Conservation (phyloP, 768 basidiomycete genomes). For the Candolleomyces aberdarensis region DNA sequence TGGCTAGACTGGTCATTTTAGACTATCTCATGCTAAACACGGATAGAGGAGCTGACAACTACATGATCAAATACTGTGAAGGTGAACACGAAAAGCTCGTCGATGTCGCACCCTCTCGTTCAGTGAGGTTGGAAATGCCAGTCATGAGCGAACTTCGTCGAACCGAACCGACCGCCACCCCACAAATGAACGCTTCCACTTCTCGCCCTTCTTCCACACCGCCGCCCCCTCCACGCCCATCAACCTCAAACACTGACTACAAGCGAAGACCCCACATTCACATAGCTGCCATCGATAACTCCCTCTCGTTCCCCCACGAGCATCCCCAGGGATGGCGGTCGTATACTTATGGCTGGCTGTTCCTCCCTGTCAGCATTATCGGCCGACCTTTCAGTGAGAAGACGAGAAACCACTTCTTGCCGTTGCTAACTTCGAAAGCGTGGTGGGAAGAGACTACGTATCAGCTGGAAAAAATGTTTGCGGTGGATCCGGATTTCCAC, state of each 20-base stretch:
- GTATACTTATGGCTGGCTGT: constrained; percentile 88
- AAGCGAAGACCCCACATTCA: constrained; percentile 77
- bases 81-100: constrained; percentile 78
- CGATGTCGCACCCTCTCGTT: constrained; percentile 74
- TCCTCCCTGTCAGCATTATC: constrained; percentile 80
- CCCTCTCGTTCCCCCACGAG: constrained; percentile 87
- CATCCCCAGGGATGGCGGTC: constrained; percentile 78
- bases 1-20: constrained; percentile 72
- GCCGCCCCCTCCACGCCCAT: constrained; percentile 32
- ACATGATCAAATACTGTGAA: constrained; percentile 91
- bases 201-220: constrained; percentile 29
- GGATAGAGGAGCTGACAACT: constrained; percentile 84
- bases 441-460: constrained; percentile 93
- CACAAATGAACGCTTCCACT: constrained; percentile 38
- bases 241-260: constrained; percentile 41
- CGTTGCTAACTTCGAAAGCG: constrained; percentile 72
- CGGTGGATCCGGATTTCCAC: constrained; percentile 82
- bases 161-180: constrained; percentile 33
- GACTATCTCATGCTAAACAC: constrained; percentile 94
- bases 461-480: constrained; percentile 72
- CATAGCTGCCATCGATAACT: constrained; percentile 92
- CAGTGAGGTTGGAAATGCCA: constrained; percentile 65
- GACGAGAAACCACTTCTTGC: constrained; percentile 79
- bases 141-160: constrained; percentile 68
- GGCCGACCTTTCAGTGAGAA: constrained; percentile 83